A percentile compares a stretch with the other conserved stretches of the same genome.
These are phyloP conservation scores for Candida easanensis DNA, from an alignment of 805 yeast genomes.

Conservation along the genomic window DNA sequence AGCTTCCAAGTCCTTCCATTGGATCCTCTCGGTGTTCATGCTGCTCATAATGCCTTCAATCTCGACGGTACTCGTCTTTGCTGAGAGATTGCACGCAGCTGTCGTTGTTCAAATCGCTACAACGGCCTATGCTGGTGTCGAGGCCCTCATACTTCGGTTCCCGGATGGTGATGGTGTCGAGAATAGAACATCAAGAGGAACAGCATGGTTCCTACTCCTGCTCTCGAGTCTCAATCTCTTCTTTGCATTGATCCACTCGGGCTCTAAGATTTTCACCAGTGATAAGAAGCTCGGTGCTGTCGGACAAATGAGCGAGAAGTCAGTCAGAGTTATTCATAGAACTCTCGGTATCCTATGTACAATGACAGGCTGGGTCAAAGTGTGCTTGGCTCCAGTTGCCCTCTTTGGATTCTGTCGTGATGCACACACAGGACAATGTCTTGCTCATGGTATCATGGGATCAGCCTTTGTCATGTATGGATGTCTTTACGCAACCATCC, in stretches of 20 bases:
- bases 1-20: conserved; percentile 58
- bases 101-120: conserved; percentile 44
- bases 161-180: conserved; percentile 67
- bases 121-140: conserved; percentile 51
- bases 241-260: conserved; percentile 53
- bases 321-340: conserved; percentile 38
- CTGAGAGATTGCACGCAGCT: conserved; percentile 45
- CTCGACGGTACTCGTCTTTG: conserved; percentile 52
- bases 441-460: conserved; percentile 98
- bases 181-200: conserved; percentile 63
- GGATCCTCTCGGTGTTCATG: conserved; percentile 50
- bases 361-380: conserved; percentile 73
- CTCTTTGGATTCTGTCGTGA: conserved; percentile 85
- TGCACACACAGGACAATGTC: conserved; percentile 86
- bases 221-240: conserved; percentile 47
- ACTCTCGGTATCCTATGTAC: conserved; percentile 44
- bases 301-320: conserved; percentile 36
- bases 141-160: conserved; percentile 54
- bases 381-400: conserved; percentile 79
- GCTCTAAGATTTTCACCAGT: conserved; percentile 40
- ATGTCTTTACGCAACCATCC: conserved; percentile 59
- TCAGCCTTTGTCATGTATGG: conserved; percentile 82
- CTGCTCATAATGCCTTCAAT: conserved; percentile 56
- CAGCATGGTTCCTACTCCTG: conserved; percentile 59
- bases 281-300: conserved; percentile 32